These are phyloP conservation scores for Thermothelomyces thermophilus DNA, from an alignment of 2,329 filamentous ascomycete species.

Conservation along the genomic window DNA sequence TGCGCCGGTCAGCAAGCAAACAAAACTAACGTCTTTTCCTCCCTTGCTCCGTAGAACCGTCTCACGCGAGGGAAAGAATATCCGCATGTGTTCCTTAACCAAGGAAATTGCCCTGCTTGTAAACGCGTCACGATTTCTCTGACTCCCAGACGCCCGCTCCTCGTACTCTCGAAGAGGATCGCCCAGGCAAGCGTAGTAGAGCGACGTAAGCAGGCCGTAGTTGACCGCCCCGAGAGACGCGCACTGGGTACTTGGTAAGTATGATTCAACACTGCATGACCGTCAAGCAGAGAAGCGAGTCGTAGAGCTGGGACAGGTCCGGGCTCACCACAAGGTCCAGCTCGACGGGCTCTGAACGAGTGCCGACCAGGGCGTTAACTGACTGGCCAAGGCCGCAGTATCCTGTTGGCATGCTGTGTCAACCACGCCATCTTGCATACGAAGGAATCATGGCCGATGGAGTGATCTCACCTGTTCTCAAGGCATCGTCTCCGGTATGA, in stretches of 20 bases:
- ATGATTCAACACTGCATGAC: neutral
- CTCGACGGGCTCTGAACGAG: slow-evolving; percentile 48
- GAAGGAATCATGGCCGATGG: no score
- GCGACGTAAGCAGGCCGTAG: slow-evolving; percentile 53
- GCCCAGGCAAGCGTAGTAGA: slow-evolving; percentile 50
- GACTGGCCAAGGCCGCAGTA: slow-evolving; percentile 66
- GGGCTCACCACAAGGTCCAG: slow-evolving; percentile 66
- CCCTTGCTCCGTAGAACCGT: slow-evolving; percentile 62
- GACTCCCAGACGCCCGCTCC: slow-evolving; percentile 30
- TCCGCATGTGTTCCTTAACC: slow-evolving; percentile 50
- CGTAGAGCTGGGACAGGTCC: no score
- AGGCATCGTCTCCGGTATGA: slow-evolving; percentile 40
- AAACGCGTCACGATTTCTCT: slow-evolving; percentile 26
- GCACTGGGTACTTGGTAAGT: slow-evolving; percentile 41
- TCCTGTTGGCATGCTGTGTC: slow-evolving; percentile 40
- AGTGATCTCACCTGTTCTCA: slow-evolving; percentile 36
- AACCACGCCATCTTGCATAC: neutral
- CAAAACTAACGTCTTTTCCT: slow-evolving; percentile 46
- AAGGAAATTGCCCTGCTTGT: slow-evolving; percentile 21
- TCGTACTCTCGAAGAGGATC: slow-evolving; percentile 42
- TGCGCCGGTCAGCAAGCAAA: neutral
- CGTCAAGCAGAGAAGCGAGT: neutral
- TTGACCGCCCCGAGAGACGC: slow-evolving; percentile 78
- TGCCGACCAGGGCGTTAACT: slow-evolving; percentile 57
- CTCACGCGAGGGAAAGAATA: slow-evolving; percentile 73